Conservation (phyloP, 75 land plant species). For the Isoetes taiwanensis region DNA sequence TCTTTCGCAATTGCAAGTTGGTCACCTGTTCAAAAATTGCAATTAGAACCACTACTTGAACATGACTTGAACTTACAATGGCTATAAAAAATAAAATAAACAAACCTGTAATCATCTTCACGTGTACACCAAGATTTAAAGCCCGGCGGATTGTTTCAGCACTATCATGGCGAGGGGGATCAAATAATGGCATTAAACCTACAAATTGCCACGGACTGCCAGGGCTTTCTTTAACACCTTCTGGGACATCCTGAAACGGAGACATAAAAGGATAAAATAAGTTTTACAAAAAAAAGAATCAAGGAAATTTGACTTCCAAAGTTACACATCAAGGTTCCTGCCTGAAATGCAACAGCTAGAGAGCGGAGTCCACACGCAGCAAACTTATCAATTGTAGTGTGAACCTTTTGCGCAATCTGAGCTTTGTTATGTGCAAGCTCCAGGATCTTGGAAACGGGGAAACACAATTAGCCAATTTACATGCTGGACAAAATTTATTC, state of each 20-base stretch:
- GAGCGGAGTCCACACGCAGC: constrained; percentile 52
- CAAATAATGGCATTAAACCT: constrained; percentile 71
- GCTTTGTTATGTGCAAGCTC: constrained; percentile 31
- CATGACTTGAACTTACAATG: neutral
- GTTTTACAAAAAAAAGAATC: too few relatives aligned
- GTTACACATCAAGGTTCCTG: too few relatives aligned
- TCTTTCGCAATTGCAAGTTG: constrained; percentile 79
- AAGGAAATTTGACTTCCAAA: too few relatives aligned
- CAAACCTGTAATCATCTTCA: constrained; percentile 82
- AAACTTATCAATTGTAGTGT: constrained; percentile 21
- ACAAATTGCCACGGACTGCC: constrained; percentile 74
- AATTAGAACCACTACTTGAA: neutral
- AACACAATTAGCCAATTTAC: too few relatives aligned
- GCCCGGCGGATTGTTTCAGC: constrained; percentile 79
- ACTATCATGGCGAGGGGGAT: constrained; percentile 92
- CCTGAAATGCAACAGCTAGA: constrained; percentile 41
- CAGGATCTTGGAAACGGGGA: constrained; percentile 36
- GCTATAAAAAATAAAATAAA: neutral
- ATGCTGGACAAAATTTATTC: too few relatives aligned
- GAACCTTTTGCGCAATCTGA: constrained; percentile 11
- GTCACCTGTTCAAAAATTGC: constrained; percentile 34
- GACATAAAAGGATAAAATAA: too few relatives aligned
- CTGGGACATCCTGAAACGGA: constrained; percentile 32
- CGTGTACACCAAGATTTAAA: constrained; percentile 63
- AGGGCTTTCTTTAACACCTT: constrained; percentile 34